Evolutionary conservation across 176 grass and related monocot species (phyloP), one percentile per base, ranked within the genome.

Genomic region (Pontederia paniculata): DNA sequence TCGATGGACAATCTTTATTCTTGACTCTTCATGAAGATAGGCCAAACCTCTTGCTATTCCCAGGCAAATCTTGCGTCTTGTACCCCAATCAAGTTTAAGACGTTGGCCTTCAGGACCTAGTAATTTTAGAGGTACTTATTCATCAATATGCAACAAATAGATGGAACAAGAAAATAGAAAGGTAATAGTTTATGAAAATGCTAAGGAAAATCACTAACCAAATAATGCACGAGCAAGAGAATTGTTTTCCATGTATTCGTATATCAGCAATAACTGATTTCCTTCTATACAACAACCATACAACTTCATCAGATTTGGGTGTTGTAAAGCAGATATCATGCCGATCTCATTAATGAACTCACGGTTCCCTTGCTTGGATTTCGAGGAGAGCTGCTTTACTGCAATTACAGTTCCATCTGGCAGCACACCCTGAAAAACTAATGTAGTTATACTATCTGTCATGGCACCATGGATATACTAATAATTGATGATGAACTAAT

Each of bases 1-100:
- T 77, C 89, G 83, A 60, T 95, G 89, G 51, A 95, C 45, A 45
- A 95, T 95, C 88, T 71, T 89, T 67, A 95, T 45, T 23, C 75
- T 77, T 46, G 84, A 89, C 62, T 89, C 89, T 67, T 95, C 89
- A 57, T 95, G 89, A 52, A 95, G 84, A 80, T 85, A 89, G 42
- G 67, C 61, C 55, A 95, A 63, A 42, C 89, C 89, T 69, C 71
- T 82, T 4, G 89, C 89, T 6, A 76, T 83, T 64, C 89, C 85
- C 51, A 85, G 54, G 76, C 81, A 89, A 70, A 89, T 86, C 19
- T 67, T 80, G 23, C 63, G 71, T 70, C 89, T 65, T 72, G 73
- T 86, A 68, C 50, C 23, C 89, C 89, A 95, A 17, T 83, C 71
- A 42, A 89, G 62, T 70, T 86, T 80, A 28, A 95, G 55, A 15